phyloP scores from a whole-genome alignment of 2,329 filamentous ascomycete species.

The Sarocladiaceae sp. region DNA sequence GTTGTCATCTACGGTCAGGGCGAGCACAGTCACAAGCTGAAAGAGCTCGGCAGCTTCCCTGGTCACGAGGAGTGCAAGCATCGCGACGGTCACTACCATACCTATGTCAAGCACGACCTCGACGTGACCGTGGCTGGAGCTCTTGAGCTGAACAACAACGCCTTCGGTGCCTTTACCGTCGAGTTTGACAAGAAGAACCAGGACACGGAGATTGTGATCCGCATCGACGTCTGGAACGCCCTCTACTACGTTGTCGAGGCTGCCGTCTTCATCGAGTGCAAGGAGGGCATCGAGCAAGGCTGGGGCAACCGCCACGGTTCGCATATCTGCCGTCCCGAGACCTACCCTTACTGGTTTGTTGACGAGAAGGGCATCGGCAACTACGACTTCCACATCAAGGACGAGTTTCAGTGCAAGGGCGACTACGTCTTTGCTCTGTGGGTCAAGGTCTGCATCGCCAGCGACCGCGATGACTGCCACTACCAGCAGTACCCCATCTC shows the following conservation, averaged over 20 bases:
- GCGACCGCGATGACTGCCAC: neutral
- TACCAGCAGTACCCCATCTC: neutral
- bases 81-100: conserved; percentile 11
- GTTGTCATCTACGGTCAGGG: conserved; percentile 9
- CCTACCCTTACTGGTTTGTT: conserved; percentile 14
- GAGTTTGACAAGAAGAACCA: conserved; percentile 10
- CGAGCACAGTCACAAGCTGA: conserved; percentile 6
- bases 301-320: conserved; percentile 2
- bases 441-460: conserved; percentile 17
- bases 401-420: conserved; percentile 17
- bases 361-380: conserved; percentile 16
- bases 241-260: conserved; percentile 12
- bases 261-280: conserved; percentile 12
- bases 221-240: conserved; percentile 10
- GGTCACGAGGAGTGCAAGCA: neutral
- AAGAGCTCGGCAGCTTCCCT: conserved; percentile 8
- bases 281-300: conserved; percentile 11
- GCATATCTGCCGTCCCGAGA: conserved; percentile 17
- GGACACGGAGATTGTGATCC: conserved; percentile 9
- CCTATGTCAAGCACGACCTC: conserved; percentile 11
- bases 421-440: conserved; percentile 19
- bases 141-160: conserved; percentile 8
- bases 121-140: conserved; percentile 10
- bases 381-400: conserved; percentile 15
- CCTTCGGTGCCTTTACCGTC: conserved; percentile 11